Conservation (phyloP, 352 stramenopile genomes). For the Phytophthora citrophthora region DNA sequence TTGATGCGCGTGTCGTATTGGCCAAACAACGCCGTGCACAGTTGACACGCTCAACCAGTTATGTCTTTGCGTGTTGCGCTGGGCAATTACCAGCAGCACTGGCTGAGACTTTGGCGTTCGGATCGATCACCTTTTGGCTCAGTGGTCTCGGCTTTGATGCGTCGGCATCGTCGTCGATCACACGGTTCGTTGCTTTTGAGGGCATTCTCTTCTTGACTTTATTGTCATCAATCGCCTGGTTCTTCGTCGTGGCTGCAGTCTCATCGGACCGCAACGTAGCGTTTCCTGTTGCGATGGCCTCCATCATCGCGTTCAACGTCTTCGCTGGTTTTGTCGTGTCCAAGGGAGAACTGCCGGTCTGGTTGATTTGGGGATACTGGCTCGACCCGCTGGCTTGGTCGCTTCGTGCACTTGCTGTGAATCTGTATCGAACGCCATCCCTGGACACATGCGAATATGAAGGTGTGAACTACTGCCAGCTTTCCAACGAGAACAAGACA, state of each 20-base stretch:
- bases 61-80: slow-evolving; percentile 47
- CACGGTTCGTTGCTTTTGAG: slow-evolving; percentile 63
- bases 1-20: slow-evolving; percentile 52
- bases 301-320: slow-evolving; percentile 39
- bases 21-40: slow-evolving; percentile 74
- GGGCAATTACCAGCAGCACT: slow-evolving; percentile 36
- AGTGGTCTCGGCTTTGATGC: slow-evolving; percentile 53
- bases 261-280: slow-evolving; percentile 37
- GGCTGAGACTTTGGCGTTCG: slow-evolving; percentile 73
- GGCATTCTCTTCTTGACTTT: slow-evolving; percentile 54
- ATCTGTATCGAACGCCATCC: slow-evolving; percentile 6
- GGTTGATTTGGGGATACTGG: slow-evolving; percentile 58
- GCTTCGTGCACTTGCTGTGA: slow-evolving; percentile 15
- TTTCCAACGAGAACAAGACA: slow-evolving; percentile 1
- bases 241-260: slow-evolving; percentile 31
- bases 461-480: slow-evolving; percentile 12
- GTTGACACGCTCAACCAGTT: slow-evolving; percentile 68
- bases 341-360: slow-evolving; percentile 37
- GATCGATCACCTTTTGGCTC: slow-evolving; percentile 73
- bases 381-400: slow-evolving; percentile 19
- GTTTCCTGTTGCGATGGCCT: slow-evolving; percentile 37
- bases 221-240: slow-evolving; percentile 24
- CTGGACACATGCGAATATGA: slow-evolving; percentile 14
- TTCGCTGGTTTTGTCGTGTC: slow-evolving; percentile 52
- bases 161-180: not conserved